Percentiles rank a stretch among this genome's conserved stretches.
Conservation (phyloP, 1,284 basidiomycete genomes). For the Moesziomyces globuligerus region DNA sequence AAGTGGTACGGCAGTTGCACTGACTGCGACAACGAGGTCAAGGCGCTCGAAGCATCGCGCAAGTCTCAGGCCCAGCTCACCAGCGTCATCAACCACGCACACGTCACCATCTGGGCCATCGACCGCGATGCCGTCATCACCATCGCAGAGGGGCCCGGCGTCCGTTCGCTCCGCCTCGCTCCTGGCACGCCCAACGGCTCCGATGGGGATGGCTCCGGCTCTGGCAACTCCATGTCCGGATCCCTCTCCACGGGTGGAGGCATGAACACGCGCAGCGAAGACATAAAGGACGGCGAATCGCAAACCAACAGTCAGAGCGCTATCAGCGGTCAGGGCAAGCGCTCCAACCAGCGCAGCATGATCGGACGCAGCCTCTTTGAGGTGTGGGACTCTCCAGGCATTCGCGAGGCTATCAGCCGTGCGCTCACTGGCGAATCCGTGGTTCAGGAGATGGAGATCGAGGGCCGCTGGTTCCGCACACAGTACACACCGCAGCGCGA, state of each 20-base stretch:
- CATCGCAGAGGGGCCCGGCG: conserved; percentile 61
- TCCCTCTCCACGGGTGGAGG: conserved; percentile 25
- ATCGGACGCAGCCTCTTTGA: conserved; percentile 58
- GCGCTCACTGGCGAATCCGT: conserved; percentile 57
- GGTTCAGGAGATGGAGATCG: conserved; percentile 62
- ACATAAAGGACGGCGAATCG: conserved; percentile 40
- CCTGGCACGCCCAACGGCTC: conserved; percentile 57
- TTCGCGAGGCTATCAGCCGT: conserved; percentile 51
- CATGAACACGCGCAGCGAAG: conserved; percentile 26
- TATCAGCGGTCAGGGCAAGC: conserved; percentile 39
- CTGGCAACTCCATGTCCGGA: conserved; percentile 36
- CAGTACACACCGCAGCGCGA: conserved; percentile 59
- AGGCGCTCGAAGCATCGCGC: conserved; percentile 57
- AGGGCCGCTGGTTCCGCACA: conserved; percentile 62
- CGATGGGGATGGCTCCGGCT: conserved; percentile 43
- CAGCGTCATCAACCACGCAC: conserved; percentile 63
- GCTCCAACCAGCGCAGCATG: conserved; percentile 43
- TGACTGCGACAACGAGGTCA: conserved; percentile 62
- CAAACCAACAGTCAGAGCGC: conserved; percentile 53
- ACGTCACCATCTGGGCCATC: conserved; percentile 63
- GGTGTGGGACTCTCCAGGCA: conserved; percentile 56
- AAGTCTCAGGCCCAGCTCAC: conserved; percentile 59
- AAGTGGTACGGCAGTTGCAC: conserved; percentile 67
- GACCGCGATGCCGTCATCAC: conserved; percentile 58
- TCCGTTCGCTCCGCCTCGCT: conserved; percentile 57